Evolutionary conservation across 108 stramenopile species (phyloP).

Genomic region (Seminavis robusta): DNA sequence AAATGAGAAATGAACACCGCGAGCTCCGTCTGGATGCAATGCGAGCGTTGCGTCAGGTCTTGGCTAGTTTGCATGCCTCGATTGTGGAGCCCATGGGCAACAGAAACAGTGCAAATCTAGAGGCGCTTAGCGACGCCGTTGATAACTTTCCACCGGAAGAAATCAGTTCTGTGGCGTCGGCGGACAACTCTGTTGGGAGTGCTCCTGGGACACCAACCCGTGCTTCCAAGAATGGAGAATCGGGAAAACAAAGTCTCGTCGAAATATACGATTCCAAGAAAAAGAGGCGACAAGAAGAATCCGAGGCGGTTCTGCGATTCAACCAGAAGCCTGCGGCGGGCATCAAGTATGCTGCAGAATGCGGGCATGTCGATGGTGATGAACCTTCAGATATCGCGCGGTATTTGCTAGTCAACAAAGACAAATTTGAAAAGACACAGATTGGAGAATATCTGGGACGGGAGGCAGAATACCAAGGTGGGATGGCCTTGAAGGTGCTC

Average conservation of each 20-base stretch:
- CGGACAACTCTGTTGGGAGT: constrained; percentile 21
- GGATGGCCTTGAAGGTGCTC: constrained; percentile 87
- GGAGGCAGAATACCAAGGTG: constrained; percentile 89
- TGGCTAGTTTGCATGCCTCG: constrained; percentile 80
- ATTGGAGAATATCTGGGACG: constrained; percentile 97
- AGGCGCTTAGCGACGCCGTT: not conserved
- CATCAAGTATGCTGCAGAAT: constrained; percentile 76
- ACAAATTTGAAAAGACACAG: constrained; percentile 93
- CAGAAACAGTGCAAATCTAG: not conserved
- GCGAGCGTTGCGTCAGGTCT: constrained; percentile 76
- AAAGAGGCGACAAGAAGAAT: constrained; percentile 82
- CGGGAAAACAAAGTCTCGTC: constrained; percentile 54
- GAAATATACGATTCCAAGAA: constrained; percentile 93
- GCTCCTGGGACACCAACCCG: not conserved
- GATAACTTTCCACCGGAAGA: not conserved
- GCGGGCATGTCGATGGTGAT: constrained; percentile 77
- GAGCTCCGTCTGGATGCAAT: constrained; percentile 76
- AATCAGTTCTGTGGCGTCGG: not conserved
- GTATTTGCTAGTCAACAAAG: constrained; percentile 83
- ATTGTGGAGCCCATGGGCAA: constrained; percentile 59
- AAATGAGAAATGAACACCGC: constrained; percentile 57
- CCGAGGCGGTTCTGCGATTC: constrained; percentile 91
- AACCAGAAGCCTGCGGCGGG: constrained; percentile 94
- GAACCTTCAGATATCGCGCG: constrained; percentile 86
- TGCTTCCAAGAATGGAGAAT: constrained; percentile 4